Percentiles rank a stretch among this genome's conserved stretches.
phyloP scores from a whole-genome alignment of 228 moss, liverwort and hornwort species.

The Sphagnum fallax region DNA sequence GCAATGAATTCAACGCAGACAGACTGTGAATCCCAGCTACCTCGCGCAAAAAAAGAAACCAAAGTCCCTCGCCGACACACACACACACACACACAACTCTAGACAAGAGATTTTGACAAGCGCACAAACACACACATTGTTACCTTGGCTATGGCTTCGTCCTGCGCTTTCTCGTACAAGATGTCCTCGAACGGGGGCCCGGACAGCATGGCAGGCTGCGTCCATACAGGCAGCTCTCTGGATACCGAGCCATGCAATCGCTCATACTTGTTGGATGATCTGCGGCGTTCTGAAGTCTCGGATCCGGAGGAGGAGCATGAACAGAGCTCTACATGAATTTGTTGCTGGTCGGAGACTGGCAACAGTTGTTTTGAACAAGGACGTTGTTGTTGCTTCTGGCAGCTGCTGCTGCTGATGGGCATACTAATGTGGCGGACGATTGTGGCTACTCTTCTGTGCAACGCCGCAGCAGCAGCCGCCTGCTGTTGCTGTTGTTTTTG shows the following conservation, averaged over 20 bases:
- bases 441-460: too few species aligned
- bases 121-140: background rate
- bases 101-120: background rate
- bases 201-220: constrained; percentile 26
- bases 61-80: background rate
- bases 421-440: too few species aligned
- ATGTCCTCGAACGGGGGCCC: constrained; percentile 64
- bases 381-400: too few species aligned
- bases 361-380: too few species aligned
- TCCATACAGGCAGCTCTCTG: constrained; percentile 33
- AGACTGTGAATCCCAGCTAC: background rate
- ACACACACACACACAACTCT: background rate
- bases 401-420: too few species aligned
- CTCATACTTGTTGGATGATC: constrained; percentile 62
- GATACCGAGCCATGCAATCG: constrained; percentile 66
- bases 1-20: background rate
- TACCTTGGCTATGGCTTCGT: constrained; percentile 90
- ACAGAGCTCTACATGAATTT: too few species aligned
- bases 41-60: background rate
- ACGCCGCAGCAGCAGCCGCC: too few species aligned
- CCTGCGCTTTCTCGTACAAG: constrained; percentile 66
- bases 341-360: too few species aligned
- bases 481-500: too few species aligned
- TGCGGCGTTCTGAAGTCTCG: background rate
- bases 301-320: background rate